These are phyloP conservation scores for Suhomyces yuchorum DNA, from an alignment of 1,139 yeast genomes.

Conservation along the genomic window DNA sequence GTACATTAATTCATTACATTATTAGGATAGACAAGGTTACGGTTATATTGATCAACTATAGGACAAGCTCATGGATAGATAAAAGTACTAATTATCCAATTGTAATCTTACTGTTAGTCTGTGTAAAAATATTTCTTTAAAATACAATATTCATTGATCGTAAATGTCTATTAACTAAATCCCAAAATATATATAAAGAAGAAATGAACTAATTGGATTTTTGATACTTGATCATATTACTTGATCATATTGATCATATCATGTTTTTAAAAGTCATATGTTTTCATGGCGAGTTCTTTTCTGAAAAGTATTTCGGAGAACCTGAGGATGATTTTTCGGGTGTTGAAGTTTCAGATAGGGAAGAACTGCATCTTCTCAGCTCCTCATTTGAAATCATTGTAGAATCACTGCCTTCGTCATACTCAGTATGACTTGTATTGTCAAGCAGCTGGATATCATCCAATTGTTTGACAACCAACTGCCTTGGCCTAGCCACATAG, in stretches of 20 bases:
- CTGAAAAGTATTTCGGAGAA: not conserved
- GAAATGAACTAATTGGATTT: not conserved
- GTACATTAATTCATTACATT: slow-evolving; percentile 6
- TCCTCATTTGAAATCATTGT: not conserved
- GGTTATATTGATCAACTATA: slow-evolving; percentile 1
- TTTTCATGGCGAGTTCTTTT: not conserved
- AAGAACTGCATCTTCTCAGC: not conserved
- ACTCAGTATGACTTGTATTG: not conserved
- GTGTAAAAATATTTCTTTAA: not conserved
- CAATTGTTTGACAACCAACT: slow-evolving; percentile 33
- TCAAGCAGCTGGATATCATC: slow-evolving; percentile 7
- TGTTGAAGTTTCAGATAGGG: not conserved
- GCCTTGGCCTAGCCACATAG: slow-evolving; percentile 48
- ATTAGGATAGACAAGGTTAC: slow-evolving; percentile 3
- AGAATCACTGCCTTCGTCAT: not conserved
- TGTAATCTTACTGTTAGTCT: not conserved
- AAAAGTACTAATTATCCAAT: not conserved
- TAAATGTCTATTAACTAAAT: slow-evolving; percentile 1
- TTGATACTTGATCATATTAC: not conserved
- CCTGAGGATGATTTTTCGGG: not conserved
- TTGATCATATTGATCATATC: too few relatives aligned
- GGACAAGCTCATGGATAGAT: slow-evolving; percentile 2
- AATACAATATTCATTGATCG: not conserved
- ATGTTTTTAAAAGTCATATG: not conserved
- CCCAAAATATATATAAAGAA: slow-evolving; percentile 1